Conservation (phyloP, 1,139 yeast genomes). For the Kluyveromyces sp. region DNA sequence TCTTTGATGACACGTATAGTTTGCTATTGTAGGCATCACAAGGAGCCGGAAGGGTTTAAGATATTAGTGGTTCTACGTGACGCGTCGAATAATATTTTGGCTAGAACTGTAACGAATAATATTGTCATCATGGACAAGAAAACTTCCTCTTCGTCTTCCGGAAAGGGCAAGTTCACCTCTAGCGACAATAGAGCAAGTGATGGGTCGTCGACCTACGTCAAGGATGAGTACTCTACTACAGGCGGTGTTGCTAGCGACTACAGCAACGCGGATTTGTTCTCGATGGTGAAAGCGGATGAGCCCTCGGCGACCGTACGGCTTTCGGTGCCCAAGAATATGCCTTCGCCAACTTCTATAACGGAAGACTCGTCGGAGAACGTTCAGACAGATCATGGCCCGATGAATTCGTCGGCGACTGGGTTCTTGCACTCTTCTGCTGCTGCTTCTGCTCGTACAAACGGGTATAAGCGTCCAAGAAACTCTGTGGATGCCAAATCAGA, state of each 20-base stretch:
- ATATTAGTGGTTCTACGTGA: conserved; percentile 66
- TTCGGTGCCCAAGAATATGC: conserved; percentile 14
- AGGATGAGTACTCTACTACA: conserved; percentile 7
- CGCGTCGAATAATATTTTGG: conserved; percentile 52
- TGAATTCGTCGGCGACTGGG: conserved; percentile 6
- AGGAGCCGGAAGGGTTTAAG: conserved; percentile 70
- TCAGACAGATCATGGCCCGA: conserved; percentile 31
- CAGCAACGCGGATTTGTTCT: conserved; percentile 8
- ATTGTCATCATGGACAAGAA: conserved; percentile 93
- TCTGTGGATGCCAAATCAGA: conserved; percentile 10
- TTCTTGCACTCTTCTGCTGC: conserved; percentile 11
- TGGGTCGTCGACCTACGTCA: conserved; percentile 11
- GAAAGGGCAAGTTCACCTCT: conserved; percentile 31
- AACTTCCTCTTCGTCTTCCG: conserved; percentile 12
- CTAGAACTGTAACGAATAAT: conserved; percentile 61
- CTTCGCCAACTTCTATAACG: conserved; percentile 59
- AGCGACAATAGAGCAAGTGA: conserved; percentile 11
- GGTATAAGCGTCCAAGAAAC: conserved; percentile 28
- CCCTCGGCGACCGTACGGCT: conserved; percentile 4
- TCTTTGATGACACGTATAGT: conserved; percentile 82
- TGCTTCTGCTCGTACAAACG: conserved; percentile 13
- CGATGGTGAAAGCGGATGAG: neutral
- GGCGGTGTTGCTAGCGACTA: conserved; percentile 7
- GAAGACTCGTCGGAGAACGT: conserved; percentile 59
- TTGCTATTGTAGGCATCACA: conserved; percentile 93